Evolutionary conservation across 805 yeast genomes (phyloP).

Genomic region (Saturnispora bothae): DNA sequence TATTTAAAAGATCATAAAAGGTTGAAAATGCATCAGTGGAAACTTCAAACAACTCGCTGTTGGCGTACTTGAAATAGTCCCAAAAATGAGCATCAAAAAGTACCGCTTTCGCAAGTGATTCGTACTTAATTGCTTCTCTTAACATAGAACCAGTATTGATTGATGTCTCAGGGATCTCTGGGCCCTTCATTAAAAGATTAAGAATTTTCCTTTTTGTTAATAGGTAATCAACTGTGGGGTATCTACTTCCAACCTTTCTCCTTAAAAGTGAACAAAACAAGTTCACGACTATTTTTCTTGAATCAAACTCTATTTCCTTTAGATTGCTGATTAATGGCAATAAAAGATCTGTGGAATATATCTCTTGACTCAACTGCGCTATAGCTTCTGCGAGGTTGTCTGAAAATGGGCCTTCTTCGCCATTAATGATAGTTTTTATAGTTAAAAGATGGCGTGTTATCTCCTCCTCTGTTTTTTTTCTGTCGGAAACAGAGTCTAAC

Average conservation of each 20-base stretch:
- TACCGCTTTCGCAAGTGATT: constrained; percentile 50
- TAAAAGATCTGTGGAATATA: constrained; percentile 61
- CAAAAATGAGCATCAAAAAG: constrained; percentile 57
- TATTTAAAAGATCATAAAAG: constrained; percentile 54
- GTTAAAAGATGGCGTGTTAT: constrained; percentile 54
- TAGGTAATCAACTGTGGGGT: constrained; percentile 83
- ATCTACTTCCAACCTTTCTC: constrained; percentile 63
- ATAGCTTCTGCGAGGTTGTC: constrained; percentile 60
- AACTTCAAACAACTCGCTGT: constrained; percentile 70
- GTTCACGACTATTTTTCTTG: constrained; percentile 70
- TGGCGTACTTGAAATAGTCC: constrained; percentile 74
- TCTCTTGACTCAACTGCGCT: constrained; percentile 68
- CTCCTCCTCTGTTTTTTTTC: constrained; percentile 56
- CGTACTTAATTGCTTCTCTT: constrained; percentile 77
- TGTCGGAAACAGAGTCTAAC: constrained; percentile 37
- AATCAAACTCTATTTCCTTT: constrained; percentile 72
- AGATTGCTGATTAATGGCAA: constrained; percentile 49
- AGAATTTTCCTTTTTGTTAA: constrained; percentile 57
- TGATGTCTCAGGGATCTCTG: constrained; percentile 65
- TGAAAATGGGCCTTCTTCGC: constrained; percentile 30
- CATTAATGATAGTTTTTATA: constrained; percentile 45
- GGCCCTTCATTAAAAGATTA: constrained; percentile 52
- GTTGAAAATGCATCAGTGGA: constrained; percentile 87
- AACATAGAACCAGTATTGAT: constrained; percentile 67
- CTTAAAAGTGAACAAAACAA: constrained; percentile 69